Evolutionary conservation across 2,329 filamentous ascomycete species (phyloP), one percentile per base, ranked within the genome.

Genomic region (Claviceps sp.): DNA sequence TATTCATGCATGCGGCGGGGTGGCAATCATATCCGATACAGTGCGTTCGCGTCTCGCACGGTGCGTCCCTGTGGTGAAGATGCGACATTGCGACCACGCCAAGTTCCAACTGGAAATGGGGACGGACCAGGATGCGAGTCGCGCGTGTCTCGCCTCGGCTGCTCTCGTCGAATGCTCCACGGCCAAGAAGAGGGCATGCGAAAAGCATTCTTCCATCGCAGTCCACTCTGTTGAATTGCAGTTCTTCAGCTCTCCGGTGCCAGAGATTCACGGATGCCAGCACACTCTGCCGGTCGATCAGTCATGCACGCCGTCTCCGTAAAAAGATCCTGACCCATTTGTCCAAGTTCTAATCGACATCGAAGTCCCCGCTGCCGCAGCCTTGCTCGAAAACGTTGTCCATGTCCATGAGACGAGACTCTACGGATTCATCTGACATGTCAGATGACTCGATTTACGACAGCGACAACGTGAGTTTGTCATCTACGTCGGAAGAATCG

Each of bases 401-500:
- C 5, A 26, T 13, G 20, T 46, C 42, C 16, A 50, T 26, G 42
- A 46, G 3, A 22, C 37, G 16, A 44, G 11, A 40, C 34, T 38
- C 42, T 5, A 6, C 13, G 14, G 30, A 40, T 13, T 38, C 37
- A 46, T 50, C 42, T 46, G 49, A 9, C 11, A 37, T 30, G 18
- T 20, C 49, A 40, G 42, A 50, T 46, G 49, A 20, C 37, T 50
- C 34, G 22, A 30, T 16, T 13, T 48, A 48, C 14, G 44, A 40
- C 7, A 56, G 61, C 14, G 65, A 69, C 37, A 57, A 55, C n/a
- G 52, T 61, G 18, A 67, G 64, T 4, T 22, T 68, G 26, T 58
- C 63, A 3, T 70, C 68, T 9, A 67, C 68, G 3, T 55, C 64
- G 11, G 61, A 61, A 14, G 61, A 64, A 20, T 57, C 60, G 6